A percentile compares a stretch with the other conserved stretches of the same genome.
Evolutionary conservation across 257 asterid species (phyloP).

Genomic region (Perilla frutescens): DNA sequence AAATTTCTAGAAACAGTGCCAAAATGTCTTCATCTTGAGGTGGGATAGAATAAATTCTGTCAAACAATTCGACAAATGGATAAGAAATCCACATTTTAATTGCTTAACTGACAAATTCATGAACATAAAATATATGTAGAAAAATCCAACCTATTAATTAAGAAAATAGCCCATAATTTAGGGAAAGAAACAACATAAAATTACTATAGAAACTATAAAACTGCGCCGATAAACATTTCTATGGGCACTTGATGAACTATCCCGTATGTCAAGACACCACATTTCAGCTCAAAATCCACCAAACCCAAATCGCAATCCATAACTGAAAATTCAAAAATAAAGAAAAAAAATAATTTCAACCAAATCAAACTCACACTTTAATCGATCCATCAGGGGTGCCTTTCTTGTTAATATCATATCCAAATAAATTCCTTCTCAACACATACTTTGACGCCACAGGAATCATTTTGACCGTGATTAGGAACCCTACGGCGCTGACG

Average conservation of each 20-base stretch:
- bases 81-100: slow-evolving; percentile 26
- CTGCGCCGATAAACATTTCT: neutral
- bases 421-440: slow-evolving; percentile 75
- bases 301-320: slow-evolving; percentile 15
- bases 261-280: neutral
- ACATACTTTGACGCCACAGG: slow-evolving; percentile 88
- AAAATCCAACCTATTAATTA: neutral
- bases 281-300: slow-evolving; percentile 22
- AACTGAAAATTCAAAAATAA: neutral
- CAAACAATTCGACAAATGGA: neutral
- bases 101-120: neutral
- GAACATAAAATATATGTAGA: neutral
- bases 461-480: slow-evolving; percentile 61
- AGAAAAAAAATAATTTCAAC: neutral
- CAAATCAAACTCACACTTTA: slow-evolving; percentile 70
- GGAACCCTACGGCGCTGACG: slow-evolving; percentile 68
- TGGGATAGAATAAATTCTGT: neutral
- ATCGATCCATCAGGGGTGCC: slow-evolving; percentile 93
- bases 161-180: neutral
- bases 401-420: slow-evolving; percentile 87
- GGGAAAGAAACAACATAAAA: neutral
- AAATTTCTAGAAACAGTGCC: neutral
- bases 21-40: neutral
- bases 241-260: neutral
- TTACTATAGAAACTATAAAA: neutral